Conservation (phyloP, 1,284 basidiomycete genomes). For the Leccinum pachyderme region DNA sequence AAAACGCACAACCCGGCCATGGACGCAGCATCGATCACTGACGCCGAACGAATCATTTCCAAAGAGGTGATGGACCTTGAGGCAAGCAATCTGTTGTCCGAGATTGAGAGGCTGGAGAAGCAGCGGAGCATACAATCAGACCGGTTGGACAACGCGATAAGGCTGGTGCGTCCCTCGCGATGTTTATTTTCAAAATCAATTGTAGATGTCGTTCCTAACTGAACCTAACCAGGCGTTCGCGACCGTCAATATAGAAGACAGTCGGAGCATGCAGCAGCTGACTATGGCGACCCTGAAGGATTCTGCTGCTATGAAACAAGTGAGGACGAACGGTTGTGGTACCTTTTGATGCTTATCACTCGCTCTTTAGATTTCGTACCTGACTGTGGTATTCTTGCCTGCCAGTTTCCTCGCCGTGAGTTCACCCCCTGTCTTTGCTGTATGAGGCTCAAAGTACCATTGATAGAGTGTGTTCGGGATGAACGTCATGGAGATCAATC, state of each 20-base stretch:
- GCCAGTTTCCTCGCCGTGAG: slow-evolving; percentile 20
- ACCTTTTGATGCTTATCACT: neutral
- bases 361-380: slow-evolving; percentile 27
- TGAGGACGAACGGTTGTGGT: slow-evolving; percentile 8
- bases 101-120: slow-evolving; percentile 46
- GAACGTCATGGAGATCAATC: slow-evolving; percentile 42
- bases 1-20: slow-evolving; percentile 47
- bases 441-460: neutral
- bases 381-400: slow-evolving; percentile 34
- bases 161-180: slow-evolving; percentile 35
- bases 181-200: neutral
- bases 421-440: slow-evolving; percentile 13
- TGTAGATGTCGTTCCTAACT: slow-evolving; percentile 1
- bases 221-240: slow-evolving; percentile 42
- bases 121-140: slow-evolving; percentile 43
- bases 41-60: slow-evolving; percentile 16
- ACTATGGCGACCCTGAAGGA: slow-evolving; percentile 48
- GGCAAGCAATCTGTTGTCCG: slow-evolving; percentile 40
- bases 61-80: slow-evolving; percentile 40
- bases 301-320: slow-evolving; percentile 50
- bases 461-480: slow-evolving; percentile 37
- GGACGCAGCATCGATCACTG: slow-evolving; percentile 21
- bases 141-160: slow-evolving; percentile 52
- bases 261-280: slow-evolving; percentile 42
- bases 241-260: slow-evolving; percentile 50